Evolutionary conservation across 768 basidiomycete genomes (phyloP), one percentile per base, ranked within the genome.

Genomic region (Podaxis sp.): DNA sequence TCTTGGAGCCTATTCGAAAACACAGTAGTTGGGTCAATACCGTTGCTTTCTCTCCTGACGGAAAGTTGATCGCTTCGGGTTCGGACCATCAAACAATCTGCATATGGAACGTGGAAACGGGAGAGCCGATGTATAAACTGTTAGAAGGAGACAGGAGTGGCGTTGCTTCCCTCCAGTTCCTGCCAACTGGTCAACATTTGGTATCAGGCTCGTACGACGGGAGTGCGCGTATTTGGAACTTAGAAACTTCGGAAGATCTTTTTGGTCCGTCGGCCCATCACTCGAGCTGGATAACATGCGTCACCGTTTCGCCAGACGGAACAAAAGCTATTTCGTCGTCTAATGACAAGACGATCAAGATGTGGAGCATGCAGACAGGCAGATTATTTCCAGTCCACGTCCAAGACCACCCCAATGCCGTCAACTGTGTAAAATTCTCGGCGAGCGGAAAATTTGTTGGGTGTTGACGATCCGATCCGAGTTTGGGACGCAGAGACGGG

Each of bases 401-500:
- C n/a, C 58, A 63, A 51, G 69, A 66, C 10, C 68, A 70, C 48
- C 57, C 52, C 4, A 55, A 42, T 11, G 36, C 60, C 16, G 60
- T 69, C 46, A 63, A 52, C 18, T 58, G 61, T 18, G 63, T 67
- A 5, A 65, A 65, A 10, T 68, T 63, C 51, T 66, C 68, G 21
- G 36, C 62, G 14, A 64, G 66, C 40, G 67, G 68, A 13, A 56
- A 54, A 28, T 59, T 57, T 10, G 50, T 66, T 5, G 7, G 23
- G 23, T 13, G 47, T 61, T 18, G 61, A 70, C 57, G 53, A 62
- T 14, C 65, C 66, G 5, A 66, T 70, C 28, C 60, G 68, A 21
- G 59, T 67, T 18, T 69, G 66, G 68, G 65, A 66, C 21, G 61
- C 63, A 2, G 57, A 62, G 44, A 65, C 57, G 4, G 66, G 67